A percentile compares a stretch with the other conserved stretches of the same genome.
These are phyloP conservation scores for Kalaharituber pfeilii DNA, from an alignment of 2,329 filamentous ascomycete genomes.

Conservation along the genomic window DNA sequence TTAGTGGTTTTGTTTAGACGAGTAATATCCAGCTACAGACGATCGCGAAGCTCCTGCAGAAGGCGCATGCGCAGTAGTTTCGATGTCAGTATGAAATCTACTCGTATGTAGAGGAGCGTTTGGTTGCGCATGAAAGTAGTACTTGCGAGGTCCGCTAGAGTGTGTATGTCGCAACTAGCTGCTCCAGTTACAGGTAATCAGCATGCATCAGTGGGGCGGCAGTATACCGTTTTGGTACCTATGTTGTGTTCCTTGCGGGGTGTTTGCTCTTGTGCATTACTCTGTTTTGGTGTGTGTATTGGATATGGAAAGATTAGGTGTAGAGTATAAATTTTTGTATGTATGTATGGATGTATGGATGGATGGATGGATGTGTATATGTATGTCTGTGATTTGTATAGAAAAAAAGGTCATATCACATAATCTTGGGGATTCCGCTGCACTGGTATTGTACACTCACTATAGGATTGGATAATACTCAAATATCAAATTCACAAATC, in stretches of 20 bases:
- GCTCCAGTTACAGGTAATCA: too few species aligned
- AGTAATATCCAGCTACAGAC: conserved; percentile 53
- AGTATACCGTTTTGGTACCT: neutral
- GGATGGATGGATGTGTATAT: neutral
- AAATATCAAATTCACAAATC: too few species aligned
- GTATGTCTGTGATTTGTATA: neutral
- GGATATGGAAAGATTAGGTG: neutral
- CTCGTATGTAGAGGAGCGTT: neutral
- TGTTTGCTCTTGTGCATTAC: neutral
- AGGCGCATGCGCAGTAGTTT: conserved; percentile 44
- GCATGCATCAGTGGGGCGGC: neutral
- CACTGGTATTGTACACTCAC: neutral
- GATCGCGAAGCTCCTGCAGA: conserved; percentile 53
- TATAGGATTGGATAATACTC: too few species aligned
- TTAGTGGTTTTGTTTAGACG: conserved; percentile 23
- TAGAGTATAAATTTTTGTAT: neutral
- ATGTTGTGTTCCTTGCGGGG: neutral
- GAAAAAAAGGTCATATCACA: neutral
- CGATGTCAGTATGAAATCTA: neutral
- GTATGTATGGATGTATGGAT: neutral
- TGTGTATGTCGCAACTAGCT: neutral
- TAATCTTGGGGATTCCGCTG: neutral
- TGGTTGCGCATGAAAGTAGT: neutral
- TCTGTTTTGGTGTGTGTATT: neutral
- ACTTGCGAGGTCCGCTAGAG: neutral